These are phyloP conservation scores for Lasiodiplodia sp. DNA, from an alignment of 2,329 filamentous ascomycete genomes.

Conservation along the genomic window DNA sequence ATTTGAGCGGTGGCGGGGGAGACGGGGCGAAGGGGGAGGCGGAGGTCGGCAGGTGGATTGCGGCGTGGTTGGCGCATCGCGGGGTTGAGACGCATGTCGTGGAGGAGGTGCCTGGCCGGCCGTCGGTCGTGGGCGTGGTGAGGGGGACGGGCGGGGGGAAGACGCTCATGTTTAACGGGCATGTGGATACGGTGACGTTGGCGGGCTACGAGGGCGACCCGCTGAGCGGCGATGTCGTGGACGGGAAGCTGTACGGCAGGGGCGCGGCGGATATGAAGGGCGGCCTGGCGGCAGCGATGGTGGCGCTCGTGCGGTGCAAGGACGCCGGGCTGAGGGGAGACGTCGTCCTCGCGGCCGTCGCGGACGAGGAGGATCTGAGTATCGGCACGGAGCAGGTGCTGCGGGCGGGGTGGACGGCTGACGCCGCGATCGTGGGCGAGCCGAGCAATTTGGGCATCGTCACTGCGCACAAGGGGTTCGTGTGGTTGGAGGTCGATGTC, in stretches of 20 bases:
- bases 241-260: slow-evolving; percentile 45
- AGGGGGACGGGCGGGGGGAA: slow-evolving; percentile 57
- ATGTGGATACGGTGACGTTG: slow-evolving; percentile 61
- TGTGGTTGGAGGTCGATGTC: slow-evolving; percentile 55
- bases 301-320: slow-evolving; percentile 49
- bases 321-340: slow-evolving; percentile 52
- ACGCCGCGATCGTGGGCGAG: slow-evolving; percentile 60
- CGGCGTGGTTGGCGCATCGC: slow-evolving; percentile 60
- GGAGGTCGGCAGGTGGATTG: slow-evolving; percentile 48
- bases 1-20: slow-evolving; percentile 55
- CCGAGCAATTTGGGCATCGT: slow-evolving; percentile 54
- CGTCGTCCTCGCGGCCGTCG: slow-evolving; percentile 61
- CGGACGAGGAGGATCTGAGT: slow-evolving; percentile 61
- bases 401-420: slow-evolving; percentile 60
- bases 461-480: slow-evolving; percentile 61
- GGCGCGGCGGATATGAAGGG: slow-evolving; percentile 62
- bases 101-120: slow-evolving; percentile 55
- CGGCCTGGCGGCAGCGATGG: slow-evolving; percentile 57
- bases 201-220: slow-evolving; percentile 57
- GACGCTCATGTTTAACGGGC: slow-evolving; percentile 61
- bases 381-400: slow-evolving; percentile 61
- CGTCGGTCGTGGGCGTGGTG: slow-evolving; percentile 59
- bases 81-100: slow-evolving; percentile 60
- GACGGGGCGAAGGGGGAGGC: slow-evolving; percentile 58
- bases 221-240: slow-evolving; percentile 48